These are phyloP conservation scores for Lineolata rhizophorae DNA, from an alignment of 495 filamentous ascomycete genomes.

Conservation along the genomic window DNA sequence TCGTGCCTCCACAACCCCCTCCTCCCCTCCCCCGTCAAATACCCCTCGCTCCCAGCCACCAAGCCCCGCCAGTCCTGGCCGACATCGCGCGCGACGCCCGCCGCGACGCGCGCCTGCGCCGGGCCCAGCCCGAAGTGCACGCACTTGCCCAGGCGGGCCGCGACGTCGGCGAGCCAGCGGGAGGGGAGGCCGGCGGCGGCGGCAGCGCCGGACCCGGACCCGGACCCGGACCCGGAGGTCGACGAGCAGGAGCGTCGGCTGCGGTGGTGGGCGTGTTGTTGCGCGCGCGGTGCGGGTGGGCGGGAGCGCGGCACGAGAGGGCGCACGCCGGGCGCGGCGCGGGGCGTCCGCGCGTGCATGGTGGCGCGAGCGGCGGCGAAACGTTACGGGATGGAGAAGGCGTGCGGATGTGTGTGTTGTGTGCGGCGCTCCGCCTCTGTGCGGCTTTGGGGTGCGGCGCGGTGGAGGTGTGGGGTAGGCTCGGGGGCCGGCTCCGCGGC, in stretches of 20 bases:
- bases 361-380: no score
- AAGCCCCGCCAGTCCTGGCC: constrained; percentile 58
- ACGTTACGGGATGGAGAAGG: no score
- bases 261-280: not conserved
- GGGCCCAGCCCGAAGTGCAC: constrained; percentile 52
- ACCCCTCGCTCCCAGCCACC: constrained; percentile 62
- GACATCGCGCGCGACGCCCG: constrained; percentile 35
- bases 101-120: constrained; percentile 37
- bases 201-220: constrained; percentile 2
- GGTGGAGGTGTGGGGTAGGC: no score
- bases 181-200: constrained; percentile 14
- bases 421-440: no score
- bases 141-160: constrained; percentile 57
- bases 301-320: not conserved
- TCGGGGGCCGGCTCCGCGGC: no score
- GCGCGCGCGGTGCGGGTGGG: not conserved
- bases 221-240: not conserved
- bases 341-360: no score
- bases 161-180: constrained; percentile 60
- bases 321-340: not conserved
- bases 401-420: no score
- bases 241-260: not conserved
- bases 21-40: constrained; percentile 40
- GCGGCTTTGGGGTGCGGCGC: no score
- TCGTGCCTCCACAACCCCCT: constrained; percentile 46